phyloP scores from a whole-genome alignment of 1,284 basidiomycete genomes.

The Leccinum subrobustum region DNA sequence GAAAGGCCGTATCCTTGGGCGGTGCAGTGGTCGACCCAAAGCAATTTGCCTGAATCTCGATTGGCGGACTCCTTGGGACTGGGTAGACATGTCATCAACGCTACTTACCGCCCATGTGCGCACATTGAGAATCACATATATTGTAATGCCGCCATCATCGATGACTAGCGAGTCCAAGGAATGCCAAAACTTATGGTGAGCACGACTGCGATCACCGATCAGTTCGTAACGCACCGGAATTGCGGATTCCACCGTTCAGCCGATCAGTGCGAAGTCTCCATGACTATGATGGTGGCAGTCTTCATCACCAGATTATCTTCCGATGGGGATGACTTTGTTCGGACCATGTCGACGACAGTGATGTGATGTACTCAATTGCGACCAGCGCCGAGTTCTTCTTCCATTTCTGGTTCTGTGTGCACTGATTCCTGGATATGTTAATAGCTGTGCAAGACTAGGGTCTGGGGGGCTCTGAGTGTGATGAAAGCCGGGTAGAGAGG shows the following conservation, averaged over 20 bases:
- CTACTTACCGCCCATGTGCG: background rate
- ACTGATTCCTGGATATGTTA: background rate
- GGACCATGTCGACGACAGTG: background rate
- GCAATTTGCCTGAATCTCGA: background rate
- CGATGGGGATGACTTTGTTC: background rate
- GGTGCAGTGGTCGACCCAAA: background rate
- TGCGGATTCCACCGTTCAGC: background rate
- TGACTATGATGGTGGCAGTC: background rate
- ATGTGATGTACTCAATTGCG: background rate
- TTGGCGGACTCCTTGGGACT: background rate
- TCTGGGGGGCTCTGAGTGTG: too few relatives aligned
- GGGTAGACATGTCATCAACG: background rate
- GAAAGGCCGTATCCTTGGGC: background rate
- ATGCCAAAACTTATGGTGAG: background rate
- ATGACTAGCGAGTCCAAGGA: background rate
- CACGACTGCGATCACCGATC: background rate
- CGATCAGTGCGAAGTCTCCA: background rate
- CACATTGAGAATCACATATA: background rate
- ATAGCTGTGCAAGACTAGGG: background rate
- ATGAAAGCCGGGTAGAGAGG: too few relatives aligned
- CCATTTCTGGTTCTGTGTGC: background rate
- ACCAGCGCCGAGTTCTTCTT: background rate
- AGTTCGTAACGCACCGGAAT: background rate
- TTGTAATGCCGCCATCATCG: background rate
- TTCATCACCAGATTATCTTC: background rate